Conservation (phyloP, 148 eudicot genomes). For the Rhododendron vialii region DNA sequence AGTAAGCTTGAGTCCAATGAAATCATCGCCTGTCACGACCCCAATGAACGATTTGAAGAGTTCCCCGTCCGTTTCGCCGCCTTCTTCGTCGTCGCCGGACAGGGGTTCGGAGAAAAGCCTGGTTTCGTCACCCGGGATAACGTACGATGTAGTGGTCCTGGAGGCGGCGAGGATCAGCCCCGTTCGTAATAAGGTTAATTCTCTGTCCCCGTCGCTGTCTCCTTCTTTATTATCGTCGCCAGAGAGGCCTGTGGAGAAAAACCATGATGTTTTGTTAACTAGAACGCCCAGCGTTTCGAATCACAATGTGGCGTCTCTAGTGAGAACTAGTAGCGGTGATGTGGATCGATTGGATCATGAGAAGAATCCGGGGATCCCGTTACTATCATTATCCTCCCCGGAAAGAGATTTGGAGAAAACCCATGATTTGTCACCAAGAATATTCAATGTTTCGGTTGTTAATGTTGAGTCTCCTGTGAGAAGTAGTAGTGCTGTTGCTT, state of each 20-base stretch:
- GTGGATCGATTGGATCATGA: not conserved
- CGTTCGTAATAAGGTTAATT: not conserved
- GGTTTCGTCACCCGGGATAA: not conserved
- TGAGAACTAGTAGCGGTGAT: not conserved
- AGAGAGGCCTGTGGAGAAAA: not conserved
- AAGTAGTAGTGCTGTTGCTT: not conserved
- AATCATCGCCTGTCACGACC: slow-evolving; percentile 34
- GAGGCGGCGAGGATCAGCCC: not conserved
- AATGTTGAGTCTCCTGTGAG: not conserved
- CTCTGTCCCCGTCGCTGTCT: not conserved
- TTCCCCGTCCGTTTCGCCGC: slow-evolving; percentile 28
- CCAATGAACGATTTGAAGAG: slow-evolving; percentile 12
- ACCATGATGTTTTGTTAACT: not conserved
- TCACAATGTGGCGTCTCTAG: slow-evolving; percentile 11
- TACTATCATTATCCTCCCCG: not conserved
- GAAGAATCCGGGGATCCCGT: not conserved
- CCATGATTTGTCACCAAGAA: not conserved
- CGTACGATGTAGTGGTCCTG: not conserved
- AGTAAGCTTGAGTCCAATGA: slow-evolving; percentile 51
- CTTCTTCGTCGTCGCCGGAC: slow-evolving; percentile 39
- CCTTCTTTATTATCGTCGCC: not conserved
- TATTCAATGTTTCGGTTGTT: not conserved
- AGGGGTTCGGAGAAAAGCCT: slow-evolving; percentile 16
- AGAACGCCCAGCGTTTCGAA: not conserved
- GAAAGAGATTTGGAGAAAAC: not conserved